These are phyloP conservation scores for Ganoderma sinense DNA, from an alignment of 1,284 basidiomycete species.

Conservation along the genomic window DNA sequence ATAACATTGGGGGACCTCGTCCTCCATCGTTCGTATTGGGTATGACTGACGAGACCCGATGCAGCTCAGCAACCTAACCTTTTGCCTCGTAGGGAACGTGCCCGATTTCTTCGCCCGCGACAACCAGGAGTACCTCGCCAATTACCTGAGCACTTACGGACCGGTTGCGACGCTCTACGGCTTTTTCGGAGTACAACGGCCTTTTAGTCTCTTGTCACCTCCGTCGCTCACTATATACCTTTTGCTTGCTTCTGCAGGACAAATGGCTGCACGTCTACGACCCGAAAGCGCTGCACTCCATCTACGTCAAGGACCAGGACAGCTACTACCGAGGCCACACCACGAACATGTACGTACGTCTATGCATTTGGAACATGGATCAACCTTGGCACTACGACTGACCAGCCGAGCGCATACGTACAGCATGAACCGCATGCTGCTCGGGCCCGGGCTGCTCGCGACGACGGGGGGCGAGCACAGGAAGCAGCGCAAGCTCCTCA, in stretches of 20 bases:
- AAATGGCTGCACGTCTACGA: slow-evolving; percentile 7
- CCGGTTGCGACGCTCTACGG: slow-evolving; percentile 6
- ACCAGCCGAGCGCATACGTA: background rate
- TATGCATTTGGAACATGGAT: background rate
- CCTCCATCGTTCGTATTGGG: slow-evolving; percentile 8
- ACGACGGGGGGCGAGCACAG: slow-evolving; percentile 1
- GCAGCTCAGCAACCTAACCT: background rate
- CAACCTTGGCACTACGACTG: background rate
- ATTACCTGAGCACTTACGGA: slow-evolving; percentile 2
- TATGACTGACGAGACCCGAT: background rate
- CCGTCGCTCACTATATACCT: too few species aligned
- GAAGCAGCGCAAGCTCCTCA: slow-evolving; percentile 26
- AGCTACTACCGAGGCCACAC: background rate
- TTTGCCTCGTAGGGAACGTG: slow-evolving; percentile 3
- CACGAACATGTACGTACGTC: background rate
- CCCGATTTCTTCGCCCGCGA: background rate
- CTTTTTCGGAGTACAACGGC: slow-evolving; percentile 3
- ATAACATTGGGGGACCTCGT: slow-evolving; percentile 14
- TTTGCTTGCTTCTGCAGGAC: background rate
- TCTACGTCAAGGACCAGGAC: slow-evolving; percentile 15
- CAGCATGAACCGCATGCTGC: slow-evolving; percentile 1
- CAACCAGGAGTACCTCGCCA: background rate
- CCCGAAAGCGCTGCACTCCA: slow-evolving; percentile 3
- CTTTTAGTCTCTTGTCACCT: too few species aligned
- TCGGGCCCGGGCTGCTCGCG: slow-evolving; percentile 7